Conservation (phyloP, 768 basidiomycete species). For the Auricularia cornea region DNA sequence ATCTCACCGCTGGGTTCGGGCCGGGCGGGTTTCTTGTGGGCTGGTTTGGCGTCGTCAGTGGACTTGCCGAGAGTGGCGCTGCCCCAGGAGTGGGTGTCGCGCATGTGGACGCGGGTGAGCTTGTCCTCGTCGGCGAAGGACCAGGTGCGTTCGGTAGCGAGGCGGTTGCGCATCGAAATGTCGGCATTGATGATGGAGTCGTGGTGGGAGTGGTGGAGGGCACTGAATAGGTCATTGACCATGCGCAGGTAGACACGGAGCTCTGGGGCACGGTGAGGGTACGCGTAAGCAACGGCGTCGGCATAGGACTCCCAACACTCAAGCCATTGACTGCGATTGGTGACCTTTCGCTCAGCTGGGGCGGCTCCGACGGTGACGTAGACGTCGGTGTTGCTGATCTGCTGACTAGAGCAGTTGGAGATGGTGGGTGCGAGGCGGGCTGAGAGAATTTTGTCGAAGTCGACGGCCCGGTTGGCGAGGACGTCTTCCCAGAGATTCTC, state of each 20-base stretch:
- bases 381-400: background rate
- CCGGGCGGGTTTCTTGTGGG: background rate
- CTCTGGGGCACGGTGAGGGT: background rate
- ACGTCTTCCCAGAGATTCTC: conserved; percentile 6
- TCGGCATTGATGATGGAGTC: background rate
- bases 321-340: background rate
- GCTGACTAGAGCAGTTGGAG: background rate
- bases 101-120: background rate
- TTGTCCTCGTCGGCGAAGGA: background rate
- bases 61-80: background rate
- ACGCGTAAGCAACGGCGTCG: background rate
- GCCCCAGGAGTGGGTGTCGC: background rate
- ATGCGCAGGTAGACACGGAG: background rate
- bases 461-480: conserved; percentile 6
- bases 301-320: background rate
- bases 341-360: background rate
- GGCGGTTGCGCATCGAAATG: background rate
- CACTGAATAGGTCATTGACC: background rate
- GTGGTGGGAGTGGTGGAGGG: background rate
- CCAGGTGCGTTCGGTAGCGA: background rate
- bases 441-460: conserved; percentile 7
- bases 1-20: background rate
- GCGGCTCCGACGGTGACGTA: background rate
- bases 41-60: background rate
- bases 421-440: background rate